Evolutionary conservation across 2,329 filamentous ascomycete species (phyloP).

Genomic region (Plenodomus tracheiphilus): DNA sequence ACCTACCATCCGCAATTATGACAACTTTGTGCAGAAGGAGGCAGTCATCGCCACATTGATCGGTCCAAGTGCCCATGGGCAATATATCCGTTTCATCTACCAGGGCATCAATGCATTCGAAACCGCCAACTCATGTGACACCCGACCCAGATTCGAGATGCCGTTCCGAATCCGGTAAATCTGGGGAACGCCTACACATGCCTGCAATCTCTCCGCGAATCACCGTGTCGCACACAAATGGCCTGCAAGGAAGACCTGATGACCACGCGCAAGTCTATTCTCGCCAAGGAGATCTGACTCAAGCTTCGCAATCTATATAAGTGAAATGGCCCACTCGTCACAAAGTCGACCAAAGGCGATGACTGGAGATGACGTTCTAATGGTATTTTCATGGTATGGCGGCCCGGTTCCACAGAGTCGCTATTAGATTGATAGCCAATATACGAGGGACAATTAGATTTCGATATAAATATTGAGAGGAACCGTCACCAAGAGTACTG

Average conservation of each 20-base stretch:
- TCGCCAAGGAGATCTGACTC: slow-evolving; percentile 23
- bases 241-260: slow-evolving; percentile 2
- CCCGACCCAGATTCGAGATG: slow-evolving; percentile 12
- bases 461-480: slow-evolving; percentile 15
- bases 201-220: slow-evolving; percentile 17
- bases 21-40: neutral
- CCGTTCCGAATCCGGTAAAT: slow-evolving; percentile 19
- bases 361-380: slow-evolving; percentile 11
- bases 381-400: slow-evolving; percentile 6
- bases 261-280: slow-evolving; percentile 10
- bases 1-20: neutral
- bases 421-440: slow-evolving; percentile 14
- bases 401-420: slow-evolving; percentile 13
- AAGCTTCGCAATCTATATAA: slow-evolving; percentile 23
- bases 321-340: slow-evolving; percentile 14
- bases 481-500: slow-evolving; percentile 1
- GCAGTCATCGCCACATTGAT: neutral
- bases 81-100: slow-evolving; percentile 7
- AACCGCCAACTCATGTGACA: slow-evolving; percentile 21
- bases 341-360: slow-evolving; percentile 7
- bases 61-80: neutral
- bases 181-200: slow-evolving; percentile 13
- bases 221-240: slow-evolving; percentile 9
- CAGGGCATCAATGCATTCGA: slow-evolving; percentile 17
- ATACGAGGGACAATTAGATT: neutral